Conservation (phyloP, 192 early-diverging fungal species). For the Oehlia diaphana region DNA sequence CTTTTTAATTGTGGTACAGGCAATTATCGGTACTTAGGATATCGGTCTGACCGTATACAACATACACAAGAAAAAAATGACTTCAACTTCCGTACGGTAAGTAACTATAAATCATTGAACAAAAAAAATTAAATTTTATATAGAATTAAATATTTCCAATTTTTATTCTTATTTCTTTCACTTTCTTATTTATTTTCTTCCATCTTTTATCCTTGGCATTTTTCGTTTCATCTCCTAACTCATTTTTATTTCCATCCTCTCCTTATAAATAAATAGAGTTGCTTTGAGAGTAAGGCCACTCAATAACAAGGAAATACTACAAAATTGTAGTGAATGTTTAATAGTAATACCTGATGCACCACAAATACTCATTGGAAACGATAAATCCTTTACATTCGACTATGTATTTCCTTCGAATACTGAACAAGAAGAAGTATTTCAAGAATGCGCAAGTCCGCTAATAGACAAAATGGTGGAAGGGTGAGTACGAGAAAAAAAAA, state of each 20-base stretch:
- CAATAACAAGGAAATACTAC: conserved; percentile 68
- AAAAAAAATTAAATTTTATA: too few relatives aligned
- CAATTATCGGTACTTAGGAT: too few relatives aligned
- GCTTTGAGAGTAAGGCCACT: conserved; percentile 80
- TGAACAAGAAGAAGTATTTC: conserved; percentile 59
- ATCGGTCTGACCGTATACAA: too few relatives aligned
- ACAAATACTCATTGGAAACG: conserved; percentile 62
- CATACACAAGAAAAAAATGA: too few relatives aligned
- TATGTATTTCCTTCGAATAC: conserved; percentile 59
- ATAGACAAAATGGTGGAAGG: conserved; percentile 73
- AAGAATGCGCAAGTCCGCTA: conserved; percentile 56
- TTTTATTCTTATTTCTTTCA: too few relatives aligned
- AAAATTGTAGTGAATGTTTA: conserved; percentile 60
- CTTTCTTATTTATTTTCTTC: not conserved
- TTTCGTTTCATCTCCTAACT: not conserved
- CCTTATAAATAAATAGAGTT: conserved; percentile 38
- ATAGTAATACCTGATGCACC: conserved; percentile 58
- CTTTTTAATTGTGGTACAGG: too few relatives aligned
- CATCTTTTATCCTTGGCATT: not conserved
- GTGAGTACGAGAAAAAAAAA: conserved; percentile 33
- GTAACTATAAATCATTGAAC: too few relatives aligned
- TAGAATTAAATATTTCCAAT: too few relatives aligned
- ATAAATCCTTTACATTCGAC: conserved; percentile 71
- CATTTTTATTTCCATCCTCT: not conserved
- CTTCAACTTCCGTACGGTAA: too few relatives aligned